Percentiles rank a stretch among this genome's conserved stretches.
Conservation (phyloP, 164 flowering plant genomes). For the Magnolia changhungtana region DNA sequence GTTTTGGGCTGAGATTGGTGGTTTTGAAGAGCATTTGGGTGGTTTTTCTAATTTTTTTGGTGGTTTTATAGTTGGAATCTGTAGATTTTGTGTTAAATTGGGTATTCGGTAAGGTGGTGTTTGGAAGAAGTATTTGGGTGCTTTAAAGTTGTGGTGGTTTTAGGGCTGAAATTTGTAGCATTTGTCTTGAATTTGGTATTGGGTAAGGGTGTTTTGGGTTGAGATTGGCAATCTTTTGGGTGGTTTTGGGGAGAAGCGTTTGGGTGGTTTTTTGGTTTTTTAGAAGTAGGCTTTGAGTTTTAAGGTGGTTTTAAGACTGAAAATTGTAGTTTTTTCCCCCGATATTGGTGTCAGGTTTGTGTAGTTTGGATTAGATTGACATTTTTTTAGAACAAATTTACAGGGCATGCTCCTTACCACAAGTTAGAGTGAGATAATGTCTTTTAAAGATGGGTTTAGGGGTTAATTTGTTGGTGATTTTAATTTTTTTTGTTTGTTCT, state of each 20-base stretch:
- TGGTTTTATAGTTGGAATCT: background rate
- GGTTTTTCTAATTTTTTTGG: background rate
- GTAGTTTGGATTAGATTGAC: background rate
- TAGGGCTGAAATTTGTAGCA: background rate
- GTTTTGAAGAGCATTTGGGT: background rate
- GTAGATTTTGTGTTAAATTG: background rate
- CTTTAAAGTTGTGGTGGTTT: background rate
- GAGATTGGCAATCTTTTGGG: background rate
- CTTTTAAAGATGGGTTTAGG: background rate
- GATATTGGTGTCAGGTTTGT: background rate
- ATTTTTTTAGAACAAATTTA: background rate
- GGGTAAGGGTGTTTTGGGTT: background rate
- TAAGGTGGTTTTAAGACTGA: background rate
- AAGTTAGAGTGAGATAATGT: too few relatives aligned
- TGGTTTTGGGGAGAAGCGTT: background rate
- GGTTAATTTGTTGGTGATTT: background rate
- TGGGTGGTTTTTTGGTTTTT: background rate
- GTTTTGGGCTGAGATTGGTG: slow-evolving; percentile 1
- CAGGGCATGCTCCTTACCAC: too few relatives aligned
- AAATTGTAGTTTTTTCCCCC: background rate
- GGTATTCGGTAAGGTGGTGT: background rate
- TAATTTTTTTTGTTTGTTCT: background rate
- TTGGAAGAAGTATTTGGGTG: slow-evolving; percentile 5
- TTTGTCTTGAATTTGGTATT: background rate
- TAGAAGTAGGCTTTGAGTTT: background rate